These are phyloP conservation scores for Parastagonospora nodorum DNA, from an alignment of 2,329 filamentous ascomycete species.

Conservation along the genomic window DNA sequence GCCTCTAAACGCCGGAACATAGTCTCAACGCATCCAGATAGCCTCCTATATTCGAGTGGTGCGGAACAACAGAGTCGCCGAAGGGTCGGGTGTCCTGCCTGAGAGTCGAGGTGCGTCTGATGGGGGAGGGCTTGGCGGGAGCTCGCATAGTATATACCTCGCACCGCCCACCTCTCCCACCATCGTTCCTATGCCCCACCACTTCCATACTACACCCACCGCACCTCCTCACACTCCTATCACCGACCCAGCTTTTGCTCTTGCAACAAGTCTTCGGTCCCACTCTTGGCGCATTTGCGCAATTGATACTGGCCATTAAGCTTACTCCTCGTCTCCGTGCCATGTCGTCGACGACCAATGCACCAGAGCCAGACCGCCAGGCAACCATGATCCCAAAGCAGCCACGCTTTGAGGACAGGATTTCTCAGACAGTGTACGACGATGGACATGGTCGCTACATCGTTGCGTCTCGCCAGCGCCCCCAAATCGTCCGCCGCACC, in stretches of 20 bases:
- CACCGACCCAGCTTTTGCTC: conserved; percentile 2
- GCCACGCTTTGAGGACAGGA: conserved; percentile 3
- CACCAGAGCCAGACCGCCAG: background rate
- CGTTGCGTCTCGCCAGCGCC: conserved; percentile 31
- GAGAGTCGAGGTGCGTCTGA: conserved; percentile 11
- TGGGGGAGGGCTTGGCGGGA: conserved; percentile 23
- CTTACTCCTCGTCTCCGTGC: conserved; percentile 11
- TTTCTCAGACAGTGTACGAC: conserved; percentile 32
- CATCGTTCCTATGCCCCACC: conserved; percentile 11
- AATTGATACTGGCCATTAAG: conserved; percentile 1
- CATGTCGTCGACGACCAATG: conserved; percentile 28
- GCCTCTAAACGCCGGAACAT: background rate
- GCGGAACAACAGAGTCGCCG: conserved; percentile 1
- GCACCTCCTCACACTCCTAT: conserved; percentile 4
- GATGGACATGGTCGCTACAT: conserved; percentile 28
- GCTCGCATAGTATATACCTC: conserved; percentile 27
- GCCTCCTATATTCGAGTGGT: background rate
- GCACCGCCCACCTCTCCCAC: conserved; percentile 24
- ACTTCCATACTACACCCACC: conserved; percentile 7
- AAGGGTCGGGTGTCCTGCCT: conserved; percentile 9
- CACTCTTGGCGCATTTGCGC: conserved; percentile 6
- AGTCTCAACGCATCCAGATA: background rate
- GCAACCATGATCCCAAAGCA: background rate
- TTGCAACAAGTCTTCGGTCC: background rate
- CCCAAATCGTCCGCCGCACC: conserved; percentile 6